Conservation (phyloP, 345 rosid species). For the Salix viminalis region DNA sequence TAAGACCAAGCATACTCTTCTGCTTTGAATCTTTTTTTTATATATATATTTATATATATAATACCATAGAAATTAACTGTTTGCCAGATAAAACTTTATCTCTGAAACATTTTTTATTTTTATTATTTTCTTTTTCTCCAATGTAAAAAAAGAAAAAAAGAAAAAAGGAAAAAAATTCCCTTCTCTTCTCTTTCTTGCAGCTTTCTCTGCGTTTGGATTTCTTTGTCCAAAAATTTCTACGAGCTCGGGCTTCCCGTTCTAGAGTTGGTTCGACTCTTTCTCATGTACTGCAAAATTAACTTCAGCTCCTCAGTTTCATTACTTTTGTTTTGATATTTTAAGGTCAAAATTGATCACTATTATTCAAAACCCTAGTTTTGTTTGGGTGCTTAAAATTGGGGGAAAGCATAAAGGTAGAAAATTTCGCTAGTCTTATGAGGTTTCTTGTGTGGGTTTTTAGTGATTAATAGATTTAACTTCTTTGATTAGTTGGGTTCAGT, state of each 20-base stretch:
- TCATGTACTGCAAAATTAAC: conserved; percentile 22
- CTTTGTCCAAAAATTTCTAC: conserved; percentile 10
- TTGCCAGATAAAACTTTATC: not conserved
- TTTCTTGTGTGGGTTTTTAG: conserved; percentile 4
- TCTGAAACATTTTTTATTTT: not conserved
- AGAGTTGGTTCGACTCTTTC: conserved; percentile 5
- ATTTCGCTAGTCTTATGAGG: not conserved
- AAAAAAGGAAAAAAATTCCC: conserved; percentile 13
- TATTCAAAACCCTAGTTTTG: conserved; percentile 42
- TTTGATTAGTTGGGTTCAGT: conserved; percentile 11
- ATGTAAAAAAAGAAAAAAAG: conserved; percentile 2
- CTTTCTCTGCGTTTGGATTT: conserved; percentile 34
- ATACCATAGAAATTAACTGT: conserved; percentile 14
- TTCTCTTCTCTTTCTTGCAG: conserved; percentile 22
- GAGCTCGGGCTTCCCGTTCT: not conserved
- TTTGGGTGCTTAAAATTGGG: conserved; percentile 23
- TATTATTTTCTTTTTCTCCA: not conserved
- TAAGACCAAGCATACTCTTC: not conserved
- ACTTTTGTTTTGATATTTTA: conserved; percentile 4
- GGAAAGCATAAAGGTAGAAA: not conserved
- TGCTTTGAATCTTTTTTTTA: not conserved
- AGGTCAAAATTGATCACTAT: conserved; percentile 9
- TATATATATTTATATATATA: not conserved
- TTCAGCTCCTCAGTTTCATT: conserved; percentile 2
- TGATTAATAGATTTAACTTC: conserved; percentile 7